Conservation (phyloP, 495 filamentous ascomycete genomes). For the Evernia prunastri region DNA sequence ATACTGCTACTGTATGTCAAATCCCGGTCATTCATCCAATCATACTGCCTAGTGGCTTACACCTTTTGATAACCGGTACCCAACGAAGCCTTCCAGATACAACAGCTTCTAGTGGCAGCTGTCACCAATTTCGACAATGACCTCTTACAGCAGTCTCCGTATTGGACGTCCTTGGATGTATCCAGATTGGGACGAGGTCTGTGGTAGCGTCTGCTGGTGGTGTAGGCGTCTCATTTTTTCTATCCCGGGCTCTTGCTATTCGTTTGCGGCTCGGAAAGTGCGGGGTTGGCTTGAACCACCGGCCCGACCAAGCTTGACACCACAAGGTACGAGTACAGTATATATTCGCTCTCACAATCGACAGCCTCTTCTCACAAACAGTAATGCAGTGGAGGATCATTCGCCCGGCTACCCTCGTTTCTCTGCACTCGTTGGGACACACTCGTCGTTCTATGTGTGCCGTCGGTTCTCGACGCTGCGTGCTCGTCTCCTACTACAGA, state of each 20-base stretch:
- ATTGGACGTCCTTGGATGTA: background rate
- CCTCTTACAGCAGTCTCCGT: background rate
- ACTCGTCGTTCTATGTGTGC: slow-evolving; percentile 28
- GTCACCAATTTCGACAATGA: background rate
- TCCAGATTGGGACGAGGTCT: background rate
- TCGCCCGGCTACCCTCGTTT: slow-evolving; percentile 32
- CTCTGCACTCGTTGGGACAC: slow-evolving; percentile 28
- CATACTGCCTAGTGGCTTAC: too few species aligned
- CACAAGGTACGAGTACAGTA: slow-evolving; percentile 6
- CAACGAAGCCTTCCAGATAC: background rate
- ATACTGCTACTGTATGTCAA: too few species aligned
- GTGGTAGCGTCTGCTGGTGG: background rate
- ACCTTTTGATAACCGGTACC: too few species aligned
- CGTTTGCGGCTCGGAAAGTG: background rate
- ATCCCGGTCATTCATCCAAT: too few species aligned
- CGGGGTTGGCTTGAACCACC: background rate
- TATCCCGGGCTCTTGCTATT: slow-evolving; percentile 2
- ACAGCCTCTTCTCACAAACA: background rate
- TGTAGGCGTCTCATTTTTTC: background rate
- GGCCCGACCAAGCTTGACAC: background rate
- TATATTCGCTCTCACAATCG: background rate
- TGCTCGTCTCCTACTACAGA: slow-evolving; percentile 25
- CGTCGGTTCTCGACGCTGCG: slow-evolving; percentile 31
- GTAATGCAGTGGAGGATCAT: slow-evolving; percentile 31
- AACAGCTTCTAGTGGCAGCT: background rate